These are phyloP conservation scores for Didymella segeticola DNA, from an alignment of 2,329 filamentous ascomycete species.

Conservation along the genomic window DNA sequence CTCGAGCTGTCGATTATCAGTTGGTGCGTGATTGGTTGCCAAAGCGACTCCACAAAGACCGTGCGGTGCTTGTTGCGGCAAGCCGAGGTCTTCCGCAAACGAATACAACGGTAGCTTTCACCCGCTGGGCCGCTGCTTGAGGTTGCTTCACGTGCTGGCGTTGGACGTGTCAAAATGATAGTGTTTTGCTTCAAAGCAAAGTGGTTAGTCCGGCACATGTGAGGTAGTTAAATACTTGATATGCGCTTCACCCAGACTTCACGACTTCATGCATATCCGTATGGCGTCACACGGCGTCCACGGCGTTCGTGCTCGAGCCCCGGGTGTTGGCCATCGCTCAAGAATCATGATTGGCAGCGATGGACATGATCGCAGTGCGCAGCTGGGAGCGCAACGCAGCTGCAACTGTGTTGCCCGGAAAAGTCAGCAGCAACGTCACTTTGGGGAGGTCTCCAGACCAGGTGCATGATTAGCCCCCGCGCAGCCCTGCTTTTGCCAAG, in stretches of 20 bases:
- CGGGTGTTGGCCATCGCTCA: constrained; percentile 3
- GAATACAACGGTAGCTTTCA: constrained; percentile 13
- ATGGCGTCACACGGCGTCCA: constrained; percentile 9
- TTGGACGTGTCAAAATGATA: no score
- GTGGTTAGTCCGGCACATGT: no score
- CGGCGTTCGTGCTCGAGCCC: constrained; percentile 4
- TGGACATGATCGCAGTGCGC: constrained; percentile 18
- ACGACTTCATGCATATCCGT: not conserved
- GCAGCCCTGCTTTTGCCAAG: constrained; percentile 19
- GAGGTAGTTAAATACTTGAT: no score
- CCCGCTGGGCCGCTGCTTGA: constrained; percentile 11
- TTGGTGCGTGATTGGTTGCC: constrained; percentile 41
- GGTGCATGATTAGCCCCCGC: constrained; percentile 15
- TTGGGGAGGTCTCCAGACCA: constrained; percentile 35
- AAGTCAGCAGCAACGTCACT: constrained; percentile 21
- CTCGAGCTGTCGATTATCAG: constrained; percentile 37
- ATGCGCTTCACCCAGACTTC: not conserved
- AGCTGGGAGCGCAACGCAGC: constrained; percentile 15
- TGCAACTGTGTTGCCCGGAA: constrained; percentile 27
- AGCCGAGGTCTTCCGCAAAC: constrained; percentile 28
- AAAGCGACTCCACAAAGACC: constrained; percentile 19
- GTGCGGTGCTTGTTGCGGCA: constrained; percentile 31
- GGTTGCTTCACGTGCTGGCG: constrained; percentile 36
- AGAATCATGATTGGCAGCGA: constrained; percentile 21
- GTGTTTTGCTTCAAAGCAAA: no score